Percentiles rank a stretch among this genome's conserved stretches.
Evolutionary conservation across 306 rosid genomes (phyloP).

Genomic region (Quercus ilex): DNA sequence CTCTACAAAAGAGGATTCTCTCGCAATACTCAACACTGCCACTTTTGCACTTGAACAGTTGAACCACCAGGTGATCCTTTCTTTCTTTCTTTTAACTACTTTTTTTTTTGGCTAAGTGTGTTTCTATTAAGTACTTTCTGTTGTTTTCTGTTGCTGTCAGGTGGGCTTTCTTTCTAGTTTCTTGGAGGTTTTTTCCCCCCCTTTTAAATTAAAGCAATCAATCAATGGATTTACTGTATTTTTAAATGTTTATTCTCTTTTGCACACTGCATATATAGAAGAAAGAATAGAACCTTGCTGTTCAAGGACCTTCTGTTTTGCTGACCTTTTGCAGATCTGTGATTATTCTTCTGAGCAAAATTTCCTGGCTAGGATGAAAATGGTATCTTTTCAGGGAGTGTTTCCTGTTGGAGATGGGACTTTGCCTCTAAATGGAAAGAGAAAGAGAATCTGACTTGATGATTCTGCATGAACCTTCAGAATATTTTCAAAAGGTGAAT

Average conservation of each 20-base stretch:
- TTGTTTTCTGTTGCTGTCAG: constrained; percentile 23
- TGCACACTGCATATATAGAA: background rate
- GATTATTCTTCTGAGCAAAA: constrained; percentile 39
- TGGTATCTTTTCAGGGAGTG: constrained; percentile 27
- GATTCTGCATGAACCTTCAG: background rate
- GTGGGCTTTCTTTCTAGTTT: constrained; percentile 27
- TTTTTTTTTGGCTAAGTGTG: no score
- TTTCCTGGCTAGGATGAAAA: constrained; percentile 19
- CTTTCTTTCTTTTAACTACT: background rate
- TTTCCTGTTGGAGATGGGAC: constrained; percentile 24
- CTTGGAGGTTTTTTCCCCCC: background rate
- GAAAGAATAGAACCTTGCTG: background rate
- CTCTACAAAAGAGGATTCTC: constrained; percentile 29
- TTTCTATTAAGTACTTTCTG: constrained; percentile 3
- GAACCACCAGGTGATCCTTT: constrained; percentile 25
- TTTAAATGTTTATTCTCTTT: background rate
- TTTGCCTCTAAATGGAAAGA: constrained; percentile 15
- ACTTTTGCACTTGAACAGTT: constrained; percentile 8
- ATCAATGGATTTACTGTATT: constrained; percentile 10
- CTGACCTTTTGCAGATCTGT: constrained; percentile 41
- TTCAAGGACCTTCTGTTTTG: constrained; percentile 7
- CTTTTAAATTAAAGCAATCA: background rate
- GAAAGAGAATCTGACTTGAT: constrained; percentile 21
- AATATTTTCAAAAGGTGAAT: background rate
- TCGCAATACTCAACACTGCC: constrained; percentile 18